phyloP scores from a whole-genome alignment of 2,329 filamentous ascomycete species.

The Botryotinia narcissicola region DNA sequence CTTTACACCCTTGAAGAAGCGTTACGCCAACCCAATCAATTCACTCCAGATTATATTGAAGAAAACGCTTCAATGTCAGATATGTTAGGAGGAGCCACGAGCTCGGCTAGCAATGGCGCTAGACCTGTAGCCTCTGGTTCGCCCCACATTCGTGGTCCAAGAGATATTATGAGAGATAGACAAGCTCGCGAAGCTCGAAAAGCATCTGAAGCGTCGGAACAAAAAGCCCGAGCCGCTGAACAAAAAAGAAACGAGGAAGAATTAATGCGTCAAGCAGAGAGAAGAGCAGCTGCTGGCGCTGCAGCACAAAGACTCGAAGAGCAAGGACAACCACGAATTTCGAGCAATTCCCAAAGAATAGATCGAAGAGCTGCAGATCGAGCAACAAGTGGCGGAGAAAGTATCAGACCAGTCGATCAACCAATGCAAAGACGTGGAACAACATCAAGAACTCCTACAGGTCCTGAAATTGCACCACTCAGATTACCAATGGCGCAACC shows the following conservation, averaged over 20 bases:
- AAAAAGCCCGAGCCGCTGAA: slow-evolving; percentile 50
- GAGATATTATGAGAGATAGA: slow-evolving; percentile 88
- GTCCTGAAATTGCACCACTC: slow-evolving; percentile 30
- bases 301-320: slow-evolving; percentile 40
- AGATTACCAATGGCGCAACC: slow-evolving; percentile 36
- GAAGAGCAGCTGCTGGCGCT: slow-evolving; percentile 57
- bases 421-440: slow-evolving; percentile 34
- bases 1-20: slow-evolving; percentile 91
- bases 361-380: slow-evolving; percentile 33
- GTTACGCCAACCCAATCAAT: slow-evolving; percentile 74
- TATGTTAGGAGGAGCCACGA: slow-evolving; percentile 59
- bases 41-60: slow-evolving; percentile 81
- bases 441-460: slow-evolving; percentile 32
- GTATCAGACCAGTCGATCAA: slow-evolving; percentile 24
- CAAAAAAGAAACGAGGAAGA: slow-evolving; percentile 55
- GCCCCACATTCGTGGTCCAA: slow-evolving; percentile 71
- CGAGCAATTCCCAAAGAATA: slow-evolving; percentile 37
- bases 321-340: slow-evolving; percentile 33
- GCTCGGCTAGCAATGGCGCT: slow-evolving; percentile 51
- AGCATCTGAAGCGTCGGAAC: slow-evolving; percentile 50
- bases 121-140: slow-evolving; percentile 50
- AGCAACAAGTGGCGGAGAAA: slow-evolving; percentile 24
- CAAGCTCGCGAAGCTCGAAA: slow-evolving; percentile 71
- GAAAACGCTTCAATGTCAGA: slow-evolving; percentile 93
- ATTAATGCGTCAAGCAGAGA: slow-evolving; percentile 53